Evolutionary conservation across 345 rosid genomes (phyloP), one percentile per base, ranked within the genome.

Genomic region (Eutrema japonicum): DNA sequence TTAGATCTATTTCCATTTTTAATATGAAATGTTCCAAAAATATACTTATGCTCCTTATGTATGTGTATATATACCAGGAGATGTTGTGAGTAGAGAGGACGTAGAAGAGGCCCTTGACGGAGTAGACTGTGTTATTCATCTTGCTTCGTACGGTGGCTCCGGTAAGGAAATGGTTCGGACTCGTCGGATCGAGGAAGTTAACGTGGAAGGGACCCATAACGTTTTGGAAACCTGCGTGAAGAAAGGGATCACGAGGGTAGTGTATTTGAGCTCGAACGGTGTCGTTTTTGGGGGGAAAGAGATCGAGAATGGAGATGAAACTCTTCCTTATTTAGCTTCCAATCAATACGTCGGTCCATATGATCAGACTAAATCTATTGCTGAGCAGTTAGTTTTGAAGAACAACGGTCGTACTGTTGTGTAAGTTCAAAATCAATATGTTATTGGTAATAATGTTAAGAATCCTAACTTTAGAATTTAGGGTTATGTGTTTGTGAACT

Each of bases 91-190:
- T 38, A 85, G 73, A 72, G 71, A 80, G 3, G 93, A 89, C 59
- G 87, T 90, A 9, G 85, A 83, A 10, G 85, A 74, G 70, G 87
- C 86, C 40, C 46, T 88, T 14, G 85, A 83, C 0, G 91, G 94
- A 13, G 91, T 81, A 4, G 84, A 87, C 64, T 85, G 88, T 74
- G 94, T 89, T 18, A 89, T 92, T 77, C 92, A 89, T 79, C 85
- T 92, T 18, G 92, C 92, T 74, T 92, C 97, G 2, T 88, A 47
- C 47, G 96, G 97, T 72, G 82, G 89, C 85, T 86, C 91, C 0
- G 96, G 98, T 68, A 92, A 92, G 60, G 94, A 89, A 75, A 85
- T 92, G 96, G 70, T 89, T 54, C 86, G 73, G 81, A 75, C 83
- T 27, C 83, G 85, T 45, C 85, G 87, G 10, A 89, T 88, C 4